phyloP scores from a whole-genome alignment of 176 grass and related monocot species.

The Musa acuminata region DNA sequence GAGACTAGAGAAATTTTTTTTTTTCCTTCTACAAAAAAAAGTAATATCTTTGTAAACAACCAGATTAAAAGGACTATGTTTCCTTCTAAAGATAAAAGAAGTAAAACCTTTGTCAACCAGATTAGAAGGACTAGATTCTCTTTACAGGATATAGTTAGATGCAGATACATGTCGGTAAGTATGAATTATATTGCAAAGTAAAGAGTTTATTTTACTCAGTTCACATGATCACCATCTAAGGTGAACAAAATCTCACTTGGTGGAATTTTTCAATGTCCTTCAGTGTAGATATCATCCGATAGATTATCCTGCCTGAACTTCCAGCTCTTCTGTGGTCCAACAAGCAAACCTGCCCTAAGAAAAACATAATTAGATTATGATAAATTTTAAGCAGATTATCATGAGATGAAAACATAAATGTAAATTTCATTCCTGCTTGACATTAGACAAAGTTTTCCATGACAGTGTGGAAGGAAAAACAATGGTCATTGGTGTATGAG shows the following conservation, averaged over 20 bases:
- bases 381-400: neutral
- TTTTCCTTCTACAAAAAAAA: too few relatives aligned
- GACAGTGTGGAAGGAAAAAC: neutral
- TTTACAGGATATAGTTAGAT: too few relatives aligned
- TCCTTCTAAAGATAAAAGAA: too few relatives aligned
- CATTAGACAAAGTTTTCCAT: neutral
- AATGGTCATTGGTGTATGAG: neutral
- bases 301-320: slow-evolving; percentile 45
- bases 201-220: neutral
- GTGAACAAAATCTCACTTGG: slow-evolving; percentile 27
- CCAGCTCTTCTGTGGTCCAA: slow-evolving; percentile 36
- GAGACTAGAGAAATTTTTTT: too few relatives aligned
- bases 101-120: too few relatives aligned
- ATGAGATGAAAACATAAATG: neutral
- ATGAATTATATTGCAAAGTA: neutral
- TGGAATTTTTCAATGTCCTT: slow-evolving; percentile 50
- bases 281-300: slow-evolving; percentile 49
- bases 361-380: slow-evolving; percentile 12
- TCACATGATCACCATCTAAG: neutral
- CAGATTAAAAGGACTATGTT: too few relatives aligned
- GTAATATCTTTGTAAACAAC: too few relatives aligned
- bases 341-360: slow-evolving; percentile 38
- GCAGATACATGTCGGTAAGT: too few relatives aligned
- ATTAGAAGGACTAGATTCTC: too few relatives aligned
- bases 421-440: neutral